Evolutionary conservation across 352 stramenopile genomes (phyloP).

Genomic region (Globisporangium abappressorium): DNA sequence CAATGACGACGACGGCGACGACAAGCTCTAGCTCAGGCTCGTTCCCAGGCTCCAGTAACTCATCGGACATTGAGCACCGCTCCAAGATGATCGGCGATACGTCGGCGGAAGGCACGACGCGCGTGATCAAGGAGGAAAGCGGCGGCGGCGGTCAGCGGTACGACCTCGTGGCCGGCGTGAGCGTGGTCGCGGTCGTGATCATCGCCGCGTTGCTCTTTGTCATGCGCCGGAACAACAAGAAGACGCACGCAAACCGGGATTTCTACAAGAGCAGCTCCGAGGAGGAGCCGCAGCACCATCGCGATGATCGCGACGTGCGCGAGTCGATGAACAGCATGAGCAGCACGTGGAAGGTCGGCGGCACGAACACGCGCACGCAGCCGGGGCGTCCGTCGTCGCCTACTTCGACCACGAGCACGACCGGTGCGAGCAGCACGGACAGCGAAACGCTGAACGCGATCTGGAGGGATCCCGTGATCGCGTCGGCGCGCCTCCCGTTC

Average conservation of each 20-base stretch:
- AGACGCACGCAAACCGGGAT: constrained; percentile 23
- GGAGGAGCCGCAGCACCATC: constrained; percentile 20
- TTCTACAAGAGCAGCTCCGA: constrained; percentile 17
- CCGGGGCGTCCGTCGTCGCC: constrained; percentile 24
- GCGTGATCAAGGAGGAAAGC: neutral
- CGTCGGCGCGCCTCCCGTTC: constrained; percentile 45
- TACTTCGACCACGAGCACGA: constrained; percentile 16
- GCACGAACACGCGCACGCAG: constrained; percentile 25
- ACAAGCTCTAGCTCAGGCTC: neutral
- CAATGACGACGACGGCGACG: neutral
- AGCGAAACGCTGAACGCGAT: constrained; percentile 26
- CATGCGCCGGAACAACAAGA: constrained; percentile 20
- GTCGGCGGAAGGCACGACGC: neutral
- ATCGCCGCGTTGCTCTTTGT: constrained; percentile 29
- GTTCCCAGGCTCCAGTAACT: neutral
- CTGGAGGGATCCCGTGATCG: constrained; percentile 47
- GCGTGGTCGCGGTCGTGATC: constrained; percentile 27
- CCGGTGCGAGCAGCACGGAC: constrained; percentile 23
- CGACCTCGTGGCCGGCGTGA: constrained; percentile 29
- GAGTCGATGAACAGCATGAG: constrained; percentile 21
- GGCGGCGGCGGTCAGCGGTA: constrained; percentile 6
- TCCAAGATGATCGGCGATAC: neutral
- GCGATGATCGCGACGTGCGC: neutral
- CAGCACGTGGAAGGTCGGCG: constrained; percentile 29
- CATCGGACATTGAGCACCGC: neutral